Evolutionary conservation across 1,284 basidiomycete species (phyloP).

Genomic region (Puccinia polysora): DNA sequence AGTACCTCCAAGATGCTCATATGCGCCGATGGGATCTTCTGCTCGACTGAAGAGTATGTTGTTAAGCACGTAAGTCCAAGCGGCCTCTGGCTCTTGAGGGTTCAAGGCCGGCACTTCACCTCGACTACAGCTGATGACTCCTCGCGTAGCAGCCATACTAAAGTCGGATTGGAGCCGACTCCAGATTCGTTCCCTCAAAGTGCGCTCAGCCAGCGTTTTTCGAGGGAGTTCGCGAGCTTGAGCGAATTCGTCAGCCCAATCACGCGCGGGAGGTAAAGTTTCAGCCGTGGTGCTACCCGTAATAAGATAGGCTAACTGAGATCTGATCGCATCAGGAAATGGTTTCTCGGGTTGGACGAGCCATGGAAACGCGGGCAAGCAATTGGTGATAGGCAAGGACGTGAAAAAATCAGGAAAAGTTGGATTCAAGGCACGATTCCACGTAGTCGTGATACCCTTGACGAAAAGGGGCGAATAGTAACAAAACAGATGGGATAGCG

Average conservation of each 20-base stretch:
- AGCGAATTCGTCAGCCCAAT: conserved; percentile 63
- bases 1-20: conserved; percentile 59
- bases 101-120: conserved; percentile 59
- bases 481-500: conserved; percentile 37
- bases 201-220: conserved; percentile 57
- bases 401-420: conserved; percentile 51
- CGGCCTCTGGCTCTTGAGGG: conserved; percentile 58
- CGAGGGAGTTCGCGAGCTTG: conserved; percentile 59
- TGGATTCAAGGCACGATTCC: conserved; percentile 41
- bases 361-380: conserved; percentile 59
- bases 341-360: conserved; percentile 54
- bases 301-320: conserved; percentile 60
- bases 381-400: conserved; percentile 57
- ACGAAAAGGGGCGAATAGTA: conserved; percentile 27
- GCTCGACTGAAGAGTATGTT: conserved; percentile 62
- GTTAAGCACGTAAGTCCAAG: conserved; percentile 60
- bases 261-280: conserved; percentile 58
- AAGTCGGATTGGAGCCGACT: conserved; percentile 60
- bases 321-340: conserved; percentile 57
- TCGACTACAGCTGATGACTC: conserved; percentile 57
- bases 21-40: conserved; percentile 59
- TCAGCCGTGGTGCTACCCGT: conserved; percentile 58
- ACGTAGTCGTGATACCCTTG: conserved; percentile 24
- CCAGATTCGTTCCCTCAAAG: conserved; percentile 59
- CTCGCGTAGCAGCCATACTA: conserved; percentile 57